Base-by-base conservation (phyloP, 805 yeast species). In the Barnettozyma vustinii region DNA sequence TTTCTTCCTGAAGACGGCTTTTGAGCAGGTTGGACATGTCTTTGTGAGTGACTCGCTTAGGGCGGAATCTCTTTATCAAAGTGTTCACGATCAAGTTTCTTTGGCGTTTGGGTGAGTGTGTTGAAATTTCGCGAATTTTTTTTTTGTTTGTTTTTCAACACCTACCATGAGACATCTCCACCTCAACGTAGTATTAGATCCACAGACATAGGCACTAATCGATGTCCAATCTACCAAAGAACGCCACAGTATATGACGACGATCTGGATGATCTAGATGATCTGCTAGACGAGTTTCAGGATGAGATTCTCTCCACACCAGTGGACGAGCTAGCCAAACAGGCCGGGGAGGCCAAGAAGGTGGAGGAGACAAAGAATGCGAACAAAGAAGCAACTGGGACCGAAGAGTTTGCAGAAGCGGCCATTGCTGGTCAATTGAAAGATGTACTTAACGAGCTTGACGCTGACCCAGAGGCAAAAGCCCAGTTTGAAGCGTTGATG, bases 1-100 rank as follows among this genome's bases (percentile, higher is more conserved):
- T 71, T 66, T 92, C 99, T 67, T 90, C 96, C 62, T 91, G 97
- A 37, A 92, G 77, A 59, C 99, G 80, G 51, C 81, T 57, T 45
- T 56, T 59, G 36, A 59, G 44, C 27, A 61, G 47, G 40, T 59
- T 54, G 27, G 56, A 52, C 59, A 53, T 53, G 12, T 20, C 19
- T 27, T 27, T 27, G 18, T n/a, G 30, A 18, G 12, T 36, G 12
- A 16, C 23, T 16, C 9, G 30, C 7, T n/a, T n/a, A n/a, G 30
- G 30, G 30, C 13, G 13, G 16, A 13, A 13, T 30, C n/a, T 30
- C 3, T 30, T 13, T 13, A 15, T 9, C n/a, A 30, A 30, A 30
- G 9, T 15, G 16, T 15, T 30, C 33, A 4, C 33, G 16, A 30
- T 30, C 33, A 30, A 30, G 12, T 13, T 30, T 13, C 5, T 30